Evolutionary conservation across 2,329 filamentous ascomycete species (phyloP).

Genomic region (Diaporthe nobilis): DNA sequence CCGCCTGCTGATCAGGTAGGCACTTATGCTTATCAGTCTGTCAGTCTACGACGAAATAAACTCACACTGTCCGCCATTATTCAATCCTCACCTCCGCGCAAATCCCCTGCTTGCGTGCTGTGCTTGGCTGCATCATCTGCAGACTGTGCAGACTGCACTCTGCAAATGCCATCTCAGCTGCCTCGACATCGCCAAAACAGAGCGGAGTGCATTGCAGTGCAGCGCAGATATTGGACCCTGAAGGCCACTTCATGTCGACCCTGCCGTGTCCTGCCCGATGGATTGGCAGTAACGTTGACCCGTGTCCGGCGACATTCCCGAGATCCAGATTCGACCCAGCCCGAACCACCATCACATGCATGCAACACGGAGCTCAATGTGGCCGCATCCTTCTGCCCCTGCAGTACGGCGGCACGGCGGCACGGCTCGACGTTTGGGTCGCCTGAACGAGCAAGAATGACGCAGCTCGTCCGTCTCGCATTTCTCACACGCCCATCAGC

Average conservation of each 20-base stretch:
- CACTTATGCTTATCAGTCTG: not conserved
- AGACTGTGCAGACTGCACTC: not conserved
- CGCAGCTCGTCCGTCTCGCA: conserved; percentile 18
- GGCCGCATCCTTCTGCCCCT: conserved; percentile 27
- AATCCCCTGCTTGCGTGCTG: not conserved
- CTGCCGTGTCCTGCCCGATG: not conserved
- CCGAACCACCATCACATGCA: not conserved
- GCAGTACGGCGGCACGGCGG: conserved; percentile 23
- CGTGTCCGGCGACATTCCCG: not conserved
- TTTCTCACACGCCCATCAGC: not conserved
- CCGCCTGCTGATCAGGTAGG: not conserved
- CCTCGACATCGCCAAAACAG: not conserved
- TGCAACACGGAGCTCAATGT: conserved; percentile 10
- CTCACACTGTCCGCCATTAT: not conserved
- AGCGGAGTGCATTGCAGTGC: conserved; percentile 1
- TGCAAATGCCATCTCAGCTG: not conserved
- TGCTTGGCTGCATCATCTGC: conserved; percentile 8
- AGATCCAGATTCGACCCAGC: not conserved
- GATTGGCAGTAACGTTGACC: not conserved
- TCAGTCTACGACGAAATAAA: not conserved
- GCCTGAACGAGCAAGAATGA: conserved; percentile 13
- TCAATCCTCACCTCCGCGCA: not conserved
- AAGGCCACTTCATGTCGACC: not conserved
- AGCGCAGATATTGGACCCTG: conserved; percentile 1
- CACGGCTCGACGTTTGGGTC: conserved; percentile 18